Evolutionary conservation across 306 rosid species (phyloP).

Genomic region (Rosa rugosa): DNA sequence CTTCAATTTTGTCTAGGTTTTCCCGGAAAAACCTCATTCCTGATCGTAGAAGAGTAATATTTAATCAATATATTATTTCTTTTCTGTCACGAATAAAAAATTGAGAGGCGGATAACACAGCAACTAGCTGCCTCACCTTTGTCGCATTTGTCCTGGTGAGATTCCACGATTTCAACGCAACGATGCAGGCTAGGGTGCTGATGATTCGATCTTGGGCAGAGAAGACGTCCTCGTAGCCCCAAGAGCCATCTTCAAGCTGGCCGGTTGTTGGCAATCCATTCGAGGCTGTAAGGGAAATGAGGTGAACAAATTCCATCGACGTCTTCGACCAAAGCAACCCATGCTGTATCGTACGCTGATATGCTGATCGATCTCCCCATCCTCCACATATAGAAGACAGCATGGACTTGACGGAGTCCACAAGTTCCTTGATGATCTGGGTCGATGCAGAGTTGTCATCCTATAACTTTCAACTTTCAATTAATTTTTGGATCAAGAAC

Average conservation of each 20-base stretch:
- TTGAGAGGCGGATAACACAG: background rate
- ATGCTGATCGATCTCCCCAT: slow-evolving; percentile 74
- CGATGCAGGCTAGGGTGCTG: slow-evolving; percentile 72
- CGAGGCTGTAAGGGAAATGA: slow-evolving; percentile 65
- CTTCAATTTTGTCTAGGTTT: slow-evolving; percentile 53
- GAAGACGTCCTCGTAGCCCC: slow-evolving; percentile 74
- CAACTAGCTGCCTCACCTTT: slow-evolving; percentile 44
- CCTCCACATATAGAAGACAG: slow-evolving; percentile 59
- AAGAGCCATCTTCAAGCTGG: slow-evolving; percentile 86
- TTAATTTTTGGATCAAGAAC: too few relatives aligned
- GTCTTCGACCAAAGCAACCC: slow-evolving; percentile 78
- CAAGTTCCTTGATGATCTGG: slow-evolving; percentile 43
- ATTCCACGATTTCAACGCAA: slow-evolving; percentile 68
- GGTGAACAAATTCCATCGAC: slow-evolving; percentile 50
- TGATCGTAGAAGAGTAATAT: background rate
- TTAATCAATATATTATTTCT: background rate
- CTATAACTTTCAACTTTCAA: background rate
- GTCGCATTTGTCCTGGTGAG: slow-evolving; percentile 51
- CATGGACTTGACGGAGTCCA: slow-evolving; percentile 46
- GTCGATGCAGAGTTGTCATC: slow-evolving; percentile 26
- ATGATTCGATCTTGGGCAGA: slow-evolving; percentile 75
- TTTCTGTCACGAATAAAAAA: background rate
- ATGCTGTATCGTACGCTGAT: slow-evolving; percentile 95
- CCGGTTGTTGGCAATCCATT: slow-evolving; percentile 80
- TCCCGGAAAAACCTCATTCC: slow-evolving; percentile 61